Conservation (phyloP, 2,329 filamentous ascomycete species). For the Cephalotrichum gorgonifer region DNA sequence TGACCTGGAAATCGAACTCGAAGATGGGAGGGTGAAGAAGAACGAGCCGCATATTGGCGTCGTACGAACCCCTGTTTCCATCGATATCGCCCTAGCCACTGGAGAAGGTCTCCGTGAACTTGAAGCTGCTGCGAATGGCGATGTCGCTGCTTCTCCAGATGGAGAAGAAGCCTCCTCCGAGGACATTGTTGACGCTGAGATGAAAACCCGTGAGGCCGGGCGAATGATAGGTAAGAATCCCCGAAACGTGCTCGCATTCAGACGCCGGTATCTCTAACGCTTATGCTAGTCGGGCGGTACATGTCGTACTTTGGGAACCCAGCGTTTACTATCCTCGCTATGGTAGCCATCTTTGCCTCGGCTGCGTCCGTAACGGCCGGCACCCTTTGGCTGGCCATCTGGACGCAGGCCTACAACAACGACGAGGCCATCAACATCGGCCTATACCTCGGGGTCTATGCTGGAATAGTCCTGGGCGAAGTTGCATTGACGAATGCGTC, state of each 20-base stretch:
- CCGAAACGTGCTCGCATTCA: background rate
- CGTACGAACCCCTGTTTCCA: conserved; percentile 20
- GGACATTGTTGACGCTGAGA: conserved; percentile 9
- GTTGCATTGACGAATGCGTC: conserved; percentile 28
- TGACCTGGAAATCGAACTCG: conserved; percentile 34
- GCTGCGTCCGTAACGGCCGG: conserved; percentile 5
- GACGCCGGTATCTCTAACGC: background rate
- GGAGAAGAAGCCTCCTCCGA: background rate
- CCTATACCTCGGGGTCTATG: conserved; percentile 45
- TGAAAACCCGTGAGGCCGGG: conserved; percentile 7
- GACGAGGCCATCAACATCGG: conserved; percentile 30
- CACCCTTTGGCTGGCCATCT: conserved; percentile 37
- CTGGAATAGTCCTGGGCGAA: conserved; percentile 31
- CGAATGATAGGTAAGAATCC: conserved; percentile 2
- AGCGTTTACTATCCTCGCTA: conserved; percentile 2
- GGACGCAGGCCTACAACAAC: conserved; percentile 18
- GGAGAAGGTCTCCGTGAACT: conserved; percentile 18
- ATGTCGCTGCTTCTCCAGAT: background rate
- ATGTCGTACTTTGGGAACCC: conserved; percentile 37
- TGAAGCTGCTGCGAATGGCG: background rate
- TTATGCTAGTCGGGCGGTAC: conserved; percentile 18
- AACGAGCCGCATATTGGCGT: conserved; percentile 34
- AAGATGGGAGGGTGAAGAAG: conserved; percentile 30
- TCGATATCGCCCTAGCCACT: conserved; percentile 9
- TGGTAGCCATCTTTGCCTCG: conserved; percentile 1